Evolutionary conservation across 495 filamentous ascomycete genomes (phyloP).

Genomic region (Lepidopterella palustris): DNA sequence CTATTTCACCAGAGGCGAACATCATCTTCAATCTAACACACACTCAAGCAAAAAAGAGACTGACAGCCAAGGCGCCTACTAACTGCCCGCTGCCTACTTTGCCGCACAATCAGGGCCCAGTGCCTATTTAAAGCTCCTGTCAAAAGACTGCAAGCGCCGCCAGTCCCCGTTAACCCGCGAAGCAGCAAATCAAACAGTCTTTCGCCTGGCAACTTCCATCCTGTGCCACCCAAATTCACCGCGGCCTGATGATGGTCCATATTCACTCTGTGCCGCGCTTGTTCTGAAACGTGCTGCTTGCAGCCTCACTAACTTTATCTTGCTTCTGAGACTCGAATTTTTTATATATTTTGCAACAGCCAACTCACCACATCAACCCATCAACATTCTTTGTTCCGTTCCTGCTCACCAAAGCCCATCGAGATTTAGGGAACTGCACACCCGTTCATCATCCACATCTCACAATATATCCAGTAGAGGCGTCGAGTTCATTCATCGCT

Average conservation of each 20-base stretch:
- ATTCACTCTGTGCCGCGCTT: background rate
- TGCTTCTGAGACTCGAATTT: background rate
- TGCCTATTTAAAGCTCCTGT: background rate
- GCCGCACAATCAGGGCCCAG: background rate
- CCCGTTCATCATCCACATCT: background rate
- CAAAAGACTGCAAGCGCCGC: background rate
- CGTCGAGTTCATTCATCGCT: background rate
- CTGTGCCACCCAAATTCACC: background rate
- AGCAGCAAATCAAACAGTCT: background rate
- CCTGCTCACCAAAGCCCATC: background rate
- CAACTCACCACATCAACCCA: background rate
- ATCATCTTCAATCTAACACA: no score
- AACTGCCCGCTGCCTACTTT: no score
- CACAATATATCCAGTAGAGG: no score
- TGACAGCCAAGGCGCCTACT: no score
- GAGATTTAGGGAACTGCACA: background rate
- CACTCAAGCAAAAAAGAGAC: no score
- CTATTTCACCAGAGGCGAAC: no score
- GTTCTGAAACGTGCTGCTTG: background rate
- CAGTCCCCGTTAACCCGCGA: background rate
- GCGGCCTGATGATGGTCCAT: background rate
- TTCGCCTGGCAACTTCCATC: background rate
- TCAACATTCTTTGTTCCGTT: background rate
- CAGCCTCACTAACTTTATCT: background rate
- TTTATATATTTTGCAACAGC: background rate